phyloP scores from a whole-genome alignment of 1,284 basidiomycete genomes.

The Xerocomus nothofagi region DNA sequence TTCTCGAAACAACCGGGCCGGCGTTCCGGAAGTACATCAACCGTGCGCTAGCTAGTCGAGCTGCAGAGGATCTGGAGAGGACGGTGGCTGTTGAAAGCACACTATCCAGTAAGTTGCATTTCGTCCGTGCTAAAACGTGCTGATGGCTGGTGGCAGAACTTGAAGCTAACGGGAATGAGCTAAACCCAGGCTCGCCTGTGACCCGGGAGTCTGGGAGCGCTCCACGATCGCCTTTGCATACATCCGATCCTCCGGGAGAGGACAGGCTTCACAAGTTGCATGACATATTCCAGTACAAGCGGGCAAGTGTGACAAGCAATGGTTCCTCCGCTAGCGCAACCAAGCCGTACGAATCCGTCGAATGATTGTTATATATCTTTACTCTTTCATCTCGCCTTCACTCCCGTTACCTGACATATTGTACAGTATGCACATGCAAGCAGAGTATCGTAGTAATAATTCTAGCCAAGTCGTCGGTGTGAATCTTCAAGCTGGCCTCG shows the following conservation, averaged over 20 bases:
- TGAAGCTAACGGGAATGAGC: slow-evolving; percentile 53
- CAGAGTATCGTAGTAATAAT: slow-evolving; percentile 26
- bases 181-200: slow-evolving; percentile 30
- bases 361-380: slow-evolving; percentile 28
- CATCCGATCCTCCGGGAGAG: slow-evolving; percentile 42
- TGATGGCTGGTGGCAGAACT: slow-evolving; percentile 48
- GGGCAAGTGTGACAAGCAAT: slow-evolving; percentile 66
- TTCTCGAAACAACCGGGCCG: slow-evolving; percentile 79
- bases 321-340: slow-evolving; percentile 46
- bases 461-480: background rate
- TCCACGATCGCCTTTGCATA: slow-evolving; percentile 32
- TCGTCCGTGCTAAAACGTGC: slow-evolving; percentile 3
- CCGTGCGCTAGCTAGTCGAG: slow-evolving; percentile 77
- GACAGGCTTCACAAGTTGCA: slow-evolving; percentile 74
- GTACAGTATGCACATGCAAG: slow-evolving; percentile 29
- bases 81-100: slow-evolving; percentile 75
- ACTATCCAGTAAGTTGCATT: slow-evolving; percentile 60
- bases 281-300: slow-evolving; percentile 75
- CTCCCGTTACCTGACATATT: slow-evolving; percentile 31
- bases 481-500: background rate
- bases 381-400: slow-evolving; percentile 18
- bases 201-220: slow-evolving; percentile 25
- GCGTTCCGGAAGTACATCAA: slow-evolving; percentile 86
- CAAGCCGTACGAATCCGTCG: slow-evolving; percentile 18
- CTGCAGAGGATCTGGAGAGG: slow-evolving; percentile 81